A percentile compares a stretch with the other conserved stretches of the same genome.
phyloP scores from a whole-genome alignment of 2,329 filamentous ascomycete genomes.

The Drechslerella coelobrocha region DNA sequence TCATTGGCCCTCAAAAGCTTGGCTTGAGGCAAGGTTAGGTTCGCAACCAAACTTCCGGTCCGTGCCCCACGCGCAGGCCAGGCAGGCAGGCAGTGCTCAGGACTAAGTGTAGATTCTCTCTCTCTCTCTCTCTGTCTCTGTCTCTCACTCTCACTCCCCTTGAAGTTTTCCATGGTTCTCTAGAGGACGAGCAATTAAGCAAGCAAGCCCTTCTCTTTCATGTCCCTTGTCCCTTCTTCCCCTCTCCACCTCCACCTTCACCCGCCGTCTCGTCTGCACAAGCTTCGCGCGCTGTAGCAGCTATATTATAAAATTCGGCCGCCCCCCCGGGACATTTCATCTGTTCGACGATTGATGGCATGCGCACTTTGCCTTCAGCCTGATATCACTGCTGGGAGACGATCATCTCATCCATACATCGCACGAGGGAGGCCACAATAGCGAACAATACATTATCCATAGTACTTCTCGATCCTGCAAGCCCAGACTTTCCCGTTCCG shows the following conservation, averaged over 20 bases:
- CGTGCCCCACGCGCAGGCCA: slow-evolving; percentile 31
- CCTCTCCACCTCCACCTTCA: slow-evolving; percentile 11
- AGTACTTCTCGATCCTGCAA: not conserved
- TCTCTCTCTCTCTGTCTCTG: not conserved
- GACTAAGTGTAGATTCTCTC: slow-evolving; percentile 18
- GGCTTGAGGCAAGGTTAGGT: not conserved
- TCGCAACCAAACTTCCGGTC: slow-evolving; percentile 10
- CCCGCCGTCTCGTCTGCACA: slow-evolving; percentile 8
- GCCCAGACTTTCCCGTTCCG: slow-evolving; percentile 27
- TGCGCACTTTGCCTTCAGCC: slow-evolving; percentile 30
- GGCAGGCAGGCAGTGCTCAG: slow-evolving; percentile 15
- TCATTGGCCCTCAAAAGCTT: not conserved
- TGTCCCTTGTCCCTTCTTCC: slow-evolving; percentile 15
- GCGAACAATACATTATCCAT: not conserved
- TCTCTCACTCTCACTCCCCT: not conserved
- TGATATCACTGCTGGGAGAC: slow-evolving; percentile 20
- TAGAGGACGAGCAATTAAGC: not conserved
- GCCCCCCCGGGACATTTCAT: not conserved
- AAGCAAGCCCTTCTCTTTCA: slow-evolving; percentile 5
- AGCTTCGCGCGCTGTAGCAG: not conserved
- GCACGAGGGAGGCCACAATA: not conserved
- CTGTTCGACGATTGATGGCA: not conserved
- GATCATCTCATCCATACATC: not conserved
- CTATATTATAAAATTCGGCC: slow-evolving; percentile 1
- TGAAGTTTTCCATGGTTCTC: slow-evolving; percentile 10